Percentiles rank a stretch among this genome's conserved stretches.
Evolutionary conservation across 2,329 filamentous ascomycete species (phyloP).

Genomic region (Pyrenophora graminea): DNA sequence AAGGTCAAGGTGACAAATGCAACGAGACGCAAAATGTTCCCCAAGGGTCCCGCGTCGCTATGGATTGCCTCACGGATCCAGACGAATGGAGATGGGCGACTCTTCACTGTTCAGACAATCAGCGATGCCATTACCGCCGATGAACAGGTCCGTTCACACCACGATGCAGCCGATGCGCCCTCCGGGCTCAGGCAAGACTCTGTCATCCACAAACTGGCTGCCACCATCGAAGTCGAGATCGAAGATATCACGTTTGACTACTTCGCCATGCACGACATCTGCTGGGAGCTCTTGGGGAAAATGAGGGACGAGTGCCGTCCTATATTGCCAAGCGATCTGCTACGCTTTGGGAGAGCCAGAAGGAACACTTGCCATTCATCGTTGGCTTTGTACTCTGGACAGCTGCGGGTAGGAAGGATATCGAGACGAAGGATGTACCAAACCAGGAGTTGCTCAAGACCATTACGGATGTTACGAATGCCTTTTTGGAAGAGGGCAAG

Average conservation of each 20-base stretch:
- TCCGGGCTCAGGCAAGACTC: not conserved
- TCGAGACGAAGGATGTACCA: not conserved
- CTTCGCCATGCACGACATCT: not conserved
- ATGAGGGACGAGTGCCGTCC: not conserved
- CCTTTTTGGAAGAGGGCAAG: not conserved
- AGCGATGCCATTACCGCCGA: too few relatives aligned
- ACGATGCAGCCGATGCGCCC: not conserved
- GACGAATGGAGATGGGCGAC: too few relatives aligned
- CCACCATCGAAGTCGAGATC: not conserved
- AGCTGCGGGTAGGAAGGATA: not conserved
- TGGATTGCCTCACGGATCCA: too few relatives aligned
- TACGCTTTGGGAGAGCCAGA: not conserved
- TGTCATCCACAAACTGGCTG: not conserved
- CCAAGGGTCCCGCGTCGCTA: too few relatives aligned
- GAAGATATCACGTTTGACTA: not conserved
- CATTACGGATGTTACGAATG: not conserved
- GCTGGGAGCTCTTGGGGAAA: not conserved
- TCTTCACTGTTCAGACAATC: too few relatives aligned
- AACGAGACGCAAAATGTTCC: too few relatives aligned
- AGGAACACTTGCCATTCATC: not conserved
- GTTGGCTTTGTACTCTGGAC: slow-evolving; percentile 1
- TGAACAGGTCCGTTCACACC: not conserved
- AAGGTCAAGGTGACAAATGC: too few relatives aligned
- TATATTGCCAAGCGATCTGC: too few relatives aligned
- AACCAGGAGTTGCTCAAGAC: not conserved